Conservation (phyloP, 768 basidiomycete genomes). For the Trametes sanguinea region DNA sequence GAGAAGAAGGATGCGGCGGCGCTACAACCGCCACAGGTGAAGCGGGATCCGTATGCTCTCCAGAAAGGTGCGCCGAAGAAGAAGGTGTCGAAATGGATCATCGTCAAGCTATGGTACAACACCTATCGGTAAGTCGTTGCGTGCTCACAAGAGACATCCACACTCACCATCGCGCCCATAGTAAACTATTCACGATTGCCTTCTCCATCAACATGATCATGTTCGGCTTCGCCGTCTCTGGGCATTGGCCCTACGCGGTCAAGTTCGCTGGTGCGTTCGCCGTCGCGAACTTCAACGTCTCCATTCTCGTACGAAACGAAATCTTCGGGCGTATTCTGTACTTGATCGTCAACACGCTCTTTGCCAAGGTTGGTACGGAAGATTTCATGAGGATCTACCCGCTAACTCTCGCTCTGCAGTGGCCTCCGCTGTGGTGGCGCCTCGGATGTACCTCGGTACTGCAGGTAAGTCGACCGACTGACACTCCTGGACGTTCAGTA, state of each 20-base stretch:
- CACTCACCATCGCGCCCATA: slow-evolving; percentile 31
- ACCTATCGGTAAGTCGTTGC: slow-evolving; percentile 59
- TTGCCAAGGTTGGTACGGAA: slow-evolving; percentile 60
- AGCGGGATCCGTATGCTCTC: slow-evolving; percentile 44
- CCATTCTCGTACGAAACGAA: slow-evolving; percentile 81
- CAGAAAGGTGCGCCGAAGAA: slow-evolving; percentile 47
- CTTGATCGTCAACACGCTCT: slow-evolving; percentile 65
- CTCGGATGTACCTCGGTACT: slow-evolving; percentile 73
- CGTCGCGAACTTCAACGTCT: slow-evolving; percentile 69
- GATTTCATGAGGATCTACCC: background rate
- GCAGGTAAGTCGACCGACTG: slow-evolving; percentile 41
- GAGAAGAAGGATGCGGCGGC: slow-evolving; percentile 42
- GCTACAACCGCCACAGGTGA: slow-evolving; percentile 36
- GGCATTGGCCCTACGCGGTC: slow-evolving; percentile 68
- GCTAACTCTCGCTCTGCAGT: slow-evolving; percentile 40
- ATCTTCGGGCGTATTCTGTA: slow-evolving; percentile 80
- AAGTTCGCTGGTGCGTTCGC: slow-evolving; percentile 71
- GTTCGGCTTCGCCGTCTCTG: slow-evolving; percentile 59
- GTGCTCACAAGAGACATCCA: background rate
- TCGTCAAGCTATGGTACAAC: slow-evolving; percentile 75
- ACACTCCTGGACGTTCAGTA: slow-evolving; percentile 1
- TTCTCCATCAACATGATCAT: slow-evolving; percentile 62
- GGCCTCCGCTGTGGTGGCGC: slow-evolving; percentile 73
- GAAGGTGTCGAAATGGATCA: slow-evolving; percentile 59
- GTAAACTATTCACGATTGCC: slow-evolving; percentile 72